Conservation (phyloP, 2,329 filamentous ascomycete species). For the Thielaviopsis ethacetica region DNA sequence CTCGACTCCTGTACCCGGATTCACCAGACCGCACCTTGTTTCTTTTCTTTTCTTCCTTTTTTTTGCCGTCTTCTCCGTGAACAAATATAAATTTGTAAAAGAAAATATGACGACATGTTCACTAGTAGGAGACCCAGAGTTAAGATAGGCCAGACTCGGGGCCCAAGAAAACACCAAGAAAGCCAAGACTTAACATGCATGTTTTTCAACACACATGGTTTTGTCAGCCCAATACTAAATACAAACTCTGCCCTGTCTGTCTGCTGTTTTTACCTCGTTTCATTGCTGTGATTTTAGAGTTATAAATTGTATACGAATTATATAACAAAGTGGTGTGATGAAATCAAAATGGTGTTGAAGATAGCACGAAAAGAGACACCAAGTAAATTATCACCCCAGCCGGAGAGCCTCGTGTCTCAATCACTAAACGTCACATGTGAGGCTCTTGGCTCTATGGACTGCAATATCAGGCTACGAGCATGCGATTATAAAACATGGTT, state of each 20-base stretch:
- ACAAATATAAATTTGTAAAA: background rate
- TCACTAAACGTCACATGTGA: too few relatives aligned
- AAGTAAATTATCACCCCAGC: too few relatives aligned
- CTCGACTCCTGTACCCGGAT: too few relatives aligned
- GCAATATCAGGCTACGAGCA: too few relatives aligned
- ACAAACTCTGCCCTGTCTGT: background rate
- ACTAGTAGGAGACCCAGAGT: background rate
- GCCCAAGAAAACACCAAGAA: background rate
- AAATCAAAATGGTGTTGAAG: too few relatives aligned
- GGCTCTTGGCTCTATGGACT: too few relatives aligned
- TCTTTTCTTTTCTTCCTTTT: background rate
- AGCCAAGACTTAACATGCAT: slow-evolving; percentile 9
- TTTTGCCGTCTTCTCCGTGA: background rate
- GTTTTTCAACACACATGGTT: background rate
- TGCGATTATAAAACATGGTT: too few relatives aligned
- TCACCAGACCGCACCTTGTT: background rate
- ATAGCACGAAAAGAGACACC: too few relatives aligned
- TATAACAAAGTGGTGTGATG: too few relatives aligned
- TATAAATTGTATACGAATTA: background rate
- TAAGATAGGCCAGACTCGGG: background rate
- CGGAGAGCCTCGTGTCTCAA: too few relatives aligned
- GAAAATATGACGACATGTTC: background rate
- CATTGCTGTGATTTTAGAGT: too few relatives aligned
- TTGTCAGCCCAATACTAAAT: slow-evolving; percentile 1
- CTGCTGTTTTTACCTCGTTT: background rate